Evolutionary conservation across 2,329 filamentous ascomycete species (phyloP).

Genomic region (Exophiala aquamarina): DNA sequence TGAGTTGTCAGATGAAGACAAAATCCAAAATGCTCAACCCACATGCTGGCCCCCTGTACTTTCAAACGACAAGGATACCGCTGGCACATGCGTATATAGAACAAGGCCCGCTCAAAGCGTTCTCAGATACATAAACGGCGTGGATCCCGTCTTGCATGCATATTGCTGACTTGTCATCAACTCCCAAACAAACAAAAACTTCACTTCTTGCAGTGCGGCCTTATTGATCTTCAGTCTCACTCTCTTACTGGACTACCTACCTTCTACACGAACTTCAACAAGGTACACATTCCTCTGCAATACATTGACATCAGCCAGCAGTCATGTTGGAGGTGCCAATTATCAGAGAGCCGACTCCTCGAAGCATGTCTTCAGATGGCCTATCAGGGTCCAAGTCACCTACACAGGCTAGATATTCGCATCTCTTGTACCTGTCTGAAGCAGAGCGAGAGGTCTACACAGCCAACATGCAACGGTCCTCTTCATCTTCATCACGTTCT

Average conservation of each 20-base stretch:
- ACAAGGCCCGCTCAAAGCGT: too few relatives aligned
- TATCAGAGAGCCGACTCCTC: slow-evolving; percentile 8
- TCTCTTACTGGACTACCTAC: neutral
- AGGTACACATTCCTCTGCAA: too few relatives aligned
- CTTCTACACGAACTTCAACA: too few relatives aligned
- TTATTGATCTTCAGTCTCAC: neutral
- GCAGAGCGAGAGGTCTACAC: slow-evolving; percentile 17
- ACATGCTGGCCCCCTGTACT: too few relatives aligned
- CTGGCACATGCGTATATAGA: too few relatives aligned
- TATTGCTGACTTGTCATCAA: too few relatives aligned
- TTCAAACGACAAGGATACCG: too few relatives aligned
- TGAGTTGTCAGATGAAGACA: neutral
- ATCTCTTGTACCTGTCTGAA: slow-evolving; percentile 22
- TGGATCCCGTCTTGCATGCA: too few relatives aligned
- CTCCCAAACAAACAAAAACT: too few relatives aligned
- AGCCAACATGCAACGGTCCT: slow-evolving; percentile 44
- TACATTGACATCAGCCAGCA: too few relatives aligned
- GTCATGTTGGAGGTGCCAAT: slow-evolving; percentile 5
- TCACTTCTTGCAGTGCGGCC: neutral
- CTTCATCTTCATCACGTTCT: slow-evolving; percentile 76
- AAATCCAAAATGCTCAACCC: slow-evolving; percentile 2
- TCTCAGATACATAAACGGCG: too few relatives aligned
- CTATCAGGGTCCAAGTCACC: slow-evolving; percentile 11
- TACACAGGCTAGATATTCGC: slow-evolving; percentile 15
- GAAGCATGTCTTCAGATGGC: slow-evolving; percentile 2